These are phyloP conservation scores for Aspergillus neoniger DNA, from an alignment of 2,329 filamentous ascomycete genomes.

Conservation along the genomic window DNA sequence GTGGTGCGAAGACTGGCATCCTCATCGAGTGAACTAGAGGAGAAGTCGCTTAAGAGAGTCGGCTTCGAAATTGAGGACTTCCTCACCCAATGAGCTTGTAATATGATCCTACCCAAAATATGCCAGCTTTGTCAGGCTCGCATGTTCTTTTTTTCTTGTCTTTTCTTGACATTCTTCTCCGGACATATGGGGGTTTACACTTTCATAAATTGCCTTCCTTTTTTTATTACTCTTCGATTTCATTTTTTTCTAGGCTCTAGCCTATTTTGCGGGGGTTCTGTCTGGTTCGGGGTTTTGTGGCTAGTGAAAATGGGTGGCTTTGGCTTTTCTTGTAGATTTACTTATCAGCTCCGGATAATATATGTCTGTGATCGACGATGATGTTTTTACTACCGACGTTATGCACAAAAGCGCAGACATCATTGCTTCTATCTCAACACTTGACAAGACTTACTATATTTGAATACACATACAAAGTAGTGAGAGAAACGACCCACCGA, in stretches of 20 bases:
- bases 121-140: constrained; percentile 1
- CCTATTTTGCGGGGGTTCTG: not conserved
- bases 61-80: constrained; percentile 87
- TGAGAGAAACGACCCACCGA: too few species aligned
- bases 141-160: not conserved
- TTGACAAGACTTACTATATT: too few species aligned
- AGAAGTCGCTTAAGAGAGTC: constrained; percentile 71
- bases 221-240: too few species aligned
- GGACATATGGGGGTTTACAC: not conserved
- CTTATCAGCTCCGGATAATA: not conserved
- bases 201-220: not conserved
- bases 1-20: constrained; percentile 53
- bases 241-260: not conserved
- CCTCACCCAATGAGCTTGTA: constrained; percentile 39
- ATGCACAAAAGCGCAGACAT: not conserved
- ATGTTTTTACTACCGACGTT: not conserved
- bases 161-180: not conserved
- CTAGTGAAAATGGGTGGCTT: not conserved
- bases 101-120: not conserved
- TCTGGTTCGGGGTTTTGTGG: not conserved
- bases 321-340: not conserved
- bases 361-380: not conserved
- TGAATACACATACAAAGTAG: too few species aligned
- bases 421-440: not conserved
- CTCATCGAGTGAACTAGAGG: constrained; percentile 54